Conservation (phyloP, 225 moss, liverwort and hornwort genomes). For the Bryum argenteum region DNA sequence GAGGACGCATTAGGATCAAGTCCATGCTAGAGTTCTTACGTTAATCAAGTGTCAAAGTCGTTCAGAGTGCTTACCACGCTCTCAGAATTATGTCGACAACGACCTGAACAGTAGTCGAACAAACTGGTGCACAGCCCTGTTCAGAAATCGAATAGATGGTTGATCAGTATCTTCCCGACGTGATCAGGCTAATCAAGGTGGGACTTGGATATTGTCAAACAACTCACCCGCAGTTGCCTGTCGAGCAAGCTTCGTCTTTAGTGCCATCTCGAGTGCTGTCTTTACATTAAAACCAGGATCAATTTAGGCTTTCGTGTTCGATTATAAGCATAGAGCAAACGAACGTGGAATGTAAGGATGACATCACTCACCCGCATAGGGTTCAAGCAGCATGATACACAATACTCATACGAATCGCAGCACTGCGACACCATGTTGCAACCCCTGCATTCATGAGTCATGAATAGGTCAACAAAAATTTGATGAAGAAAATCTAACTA, state of each 20-base stretch:
- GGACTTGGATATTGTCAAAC: constrained; percentile 2
- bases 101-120: constrained; percentile 69
- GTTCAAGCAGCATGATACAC: constrained; percentile 82
- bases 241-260: constrained; percentile 70
- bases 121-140: constrained; percentile 66
- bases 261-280: constrained; percentile 66
- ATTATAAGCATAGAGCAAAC: constrained; percentile 16
- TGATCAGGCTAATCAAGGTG: constrained; percentile 8
- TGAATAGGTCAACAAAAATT: background rate
- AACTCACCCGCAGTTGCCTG: constrained; percentile 74
- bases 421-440: constrained; percentile 74
- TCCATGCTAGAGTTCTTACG: constrained; percentile 15
- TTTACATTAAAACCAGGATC: constrained; percentile 48
- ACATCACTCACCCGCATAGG: constrained; percentile 57
- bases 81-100: constrained; percentile 76
- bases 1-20: constrained; percentile 13
- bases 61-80: constrained; percentile 70
- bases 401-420: constrained; percentile 75
- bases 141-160: constrained; percentile 24
- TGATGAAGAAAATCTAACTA: constrained; percentile 13
- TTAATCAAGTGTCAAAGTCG: constrained; percentile 24
- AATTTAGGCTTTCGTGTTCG: constrained; percentile 16
- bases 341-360: constrained; percentile 2
- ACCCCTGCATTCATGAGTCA: constrained; percentile 49
- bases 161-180: constrained; percentile 4